Conservation (phyloP, 768 basidiomycete genomes). For the Tubosaeta sp. region DNA sequence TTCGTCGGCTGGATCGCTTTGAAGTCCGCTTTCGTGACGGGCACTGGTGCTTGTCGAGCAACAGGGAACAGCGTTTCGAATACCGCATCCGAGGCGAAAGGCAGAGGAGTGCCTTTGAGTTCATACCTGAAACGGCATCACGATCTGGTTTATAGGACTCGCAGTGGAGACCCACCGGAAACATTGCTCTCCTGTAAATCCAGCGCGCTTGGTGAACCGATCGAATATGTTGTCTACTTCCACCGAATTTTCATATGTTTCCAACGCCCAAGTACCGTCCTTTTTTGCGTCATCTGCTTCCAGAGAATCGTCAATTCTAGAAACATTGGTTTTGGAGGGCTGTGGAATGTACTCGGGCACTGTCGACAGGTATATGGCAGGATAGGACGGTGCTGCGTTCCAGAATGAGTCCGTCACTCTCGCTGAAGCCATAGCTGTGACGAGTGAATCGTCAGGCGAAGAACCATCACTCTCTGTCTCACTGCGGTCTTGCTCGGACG, state of each 20-base stretch:
- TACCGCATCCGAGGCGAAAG: conserved; percentile 74
- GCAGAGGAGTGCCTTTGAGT: conserved; percentile 76
- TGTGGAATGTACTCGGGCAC: conserved; percentile 67
- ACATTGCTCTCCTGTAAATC: conserved; percentile 75
- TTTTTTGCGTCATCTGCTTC: conserved; percentile 41
- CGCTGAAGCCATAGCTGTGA: conserved; percentile 54
- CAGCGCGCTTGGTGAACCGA: conserved; percentile 70
- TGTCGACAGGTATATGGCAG: conserved; percentile 72
- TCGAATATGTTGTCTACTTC: conserved; percentile 85
- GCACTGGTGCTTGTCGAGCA: conserved; percentile 39
- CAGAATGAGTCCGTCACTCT: conserved; percentile 62
- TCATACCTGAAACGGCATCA: conserved; percentile 62
- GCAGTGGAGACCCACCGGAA: conserved; percentile 53
- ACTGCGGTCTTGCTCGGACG: conserved; percentile 16
- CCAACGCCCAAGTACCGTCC: conserved; percentile 57
- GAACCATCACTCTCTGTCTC: conserved; percentile 31
- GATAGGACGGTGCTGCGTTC: conserved; percentile 60
- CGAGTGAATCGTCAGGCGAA: conserved; percentile 45
- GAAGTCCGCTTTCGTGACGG: conserved; percentile 59
- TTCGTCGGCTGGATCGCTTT: conserved; percentile 44
- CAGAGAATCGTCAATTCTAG: conserved; percentile 39
- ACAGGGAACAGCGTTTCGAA: conserved; percentile 73
- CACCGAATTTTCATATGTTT: conserved; percentile 78
- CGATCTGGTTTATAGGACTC: background rate
- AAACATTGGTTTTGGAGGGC: conserved; percentile 43